Conservation (phyloP, 1,284 basidiomycete species). For the Polyporus tsugae region DNA sequence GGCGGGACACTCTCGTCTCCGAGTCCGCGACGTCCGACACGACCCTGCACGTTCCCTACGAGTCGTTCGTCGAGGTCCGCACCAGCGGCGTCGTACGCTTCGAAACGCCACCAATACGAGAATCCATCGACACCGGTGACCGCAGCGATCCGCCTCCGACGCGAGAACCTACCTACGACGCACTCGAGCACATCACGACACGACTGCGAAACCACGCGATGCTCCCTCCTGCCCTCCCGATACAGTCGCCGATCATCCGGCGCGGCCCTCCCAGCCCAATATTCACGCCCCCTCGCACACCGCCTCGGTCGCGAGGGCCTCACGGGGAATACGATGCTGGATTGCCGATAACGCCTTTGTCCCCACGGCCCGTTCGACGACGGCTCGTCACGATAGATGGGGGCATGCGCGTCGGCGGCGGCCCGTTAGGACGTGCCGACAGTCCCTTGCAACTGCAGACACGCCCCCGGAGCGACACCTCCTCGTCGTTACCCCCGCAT, state of each 20-base stretch:
- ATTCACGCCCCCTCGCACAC: background rate
- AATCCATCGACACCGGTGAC: background rate
- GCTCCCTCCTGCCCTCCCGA: background rate
- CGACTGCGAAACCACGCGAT: background rate
- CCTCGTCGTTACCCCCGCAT: background rate
- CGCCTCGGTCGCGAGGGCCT: background rate
- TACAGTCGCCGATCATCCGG: background rate
- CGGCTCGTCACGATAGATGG: background rate
- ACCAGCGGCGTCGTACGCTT: background rate
- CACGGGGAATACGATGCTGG: background rate
- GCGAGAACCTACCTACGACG: background rate
- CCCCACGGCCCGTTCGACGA: constrained; percentile 1
- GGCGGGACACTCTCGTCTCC: background rate
- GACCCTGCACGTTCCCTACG: background rate
- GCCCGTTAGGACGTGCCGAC: background rate
- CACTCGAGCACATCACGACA: background rate
- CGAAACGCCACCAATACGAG: background rate
- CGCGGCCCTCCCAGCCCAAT: background rate
- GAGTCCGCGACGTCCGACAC: background rate
- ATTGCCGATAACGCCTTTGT: background rate
- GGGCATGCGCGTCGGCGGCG: background rate
- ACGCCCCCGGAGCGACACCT: background rate
- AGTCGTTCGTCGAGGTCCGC: background rate
- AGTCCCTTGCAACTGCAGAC: background rate
- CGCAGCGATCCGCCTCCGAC: background rate